These are phyloP conservation scores for Phyllosticta citriasiana DNA, from an alignment of 2,329 filamentous ascomycete genomes.

Conservation along the genomic window DNA sequence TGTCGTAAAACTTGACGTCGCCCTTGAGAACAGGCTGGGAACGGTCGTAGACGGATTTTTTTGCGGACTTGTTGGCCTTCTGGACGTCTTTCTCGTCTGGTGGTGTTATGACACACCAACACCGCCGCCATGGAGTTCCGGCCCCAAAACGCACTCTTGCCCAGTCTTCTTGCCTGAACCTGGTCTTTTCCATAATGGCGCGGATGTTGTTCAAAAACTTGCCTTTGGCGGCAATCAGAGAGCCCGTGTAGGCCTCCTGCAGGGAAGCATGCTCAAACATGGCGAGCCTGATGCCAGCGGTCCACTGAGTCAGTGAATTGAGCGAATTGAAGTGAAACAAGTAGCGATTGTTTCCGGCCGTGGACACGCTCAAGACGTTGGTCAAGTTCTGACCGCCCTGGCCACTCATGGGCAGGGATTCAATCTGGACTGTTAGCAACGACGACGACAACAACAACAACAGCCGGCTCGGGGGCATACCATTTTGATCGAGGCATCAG, in stretches of 20 bases:
- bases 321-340: constrained; percentile 93
- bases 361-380: constrained; percentile 92
- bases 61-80: constrained; percentile 71
- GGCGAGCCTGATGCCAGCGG: constrained; percentile 80
- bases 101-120: constrained; percentile 90
- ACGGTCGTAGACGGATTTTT: constrained; percentile 79
- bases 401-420: constrained; percentile 78
- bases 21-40: constrained; percentile 64
- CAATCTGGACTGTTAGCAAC: constrained; percentile 21
- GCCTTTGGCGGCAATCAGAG: constrained; percentile 89
- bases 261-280: constrained; percentile 91
- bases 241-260: constrained; percentile 94
- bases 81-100: constrained; percentile 88
- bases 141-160: constrained; percentile 90
- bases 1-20: constrained; percentile 90
- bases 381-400: constrained; percentile 69
- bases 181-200: constrained; percentile 72
- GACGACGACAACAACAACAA: neutral
- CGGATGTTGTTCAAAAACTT: constrained; percentile 83
- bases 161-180: constrained; percentile 79
- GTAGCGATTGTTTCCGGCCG: constrained; percentile 90
- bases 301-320: constrained; percentile 91
- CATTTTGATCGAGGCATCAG: constrained; percentile 97
- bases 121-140: constrained; percentile 89
- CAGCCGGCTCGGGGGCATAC: constrained; percentile 38